Conservation (phyloP, 495 filamentous ascomycete species). For the Podospora appendiculata region DNA sequence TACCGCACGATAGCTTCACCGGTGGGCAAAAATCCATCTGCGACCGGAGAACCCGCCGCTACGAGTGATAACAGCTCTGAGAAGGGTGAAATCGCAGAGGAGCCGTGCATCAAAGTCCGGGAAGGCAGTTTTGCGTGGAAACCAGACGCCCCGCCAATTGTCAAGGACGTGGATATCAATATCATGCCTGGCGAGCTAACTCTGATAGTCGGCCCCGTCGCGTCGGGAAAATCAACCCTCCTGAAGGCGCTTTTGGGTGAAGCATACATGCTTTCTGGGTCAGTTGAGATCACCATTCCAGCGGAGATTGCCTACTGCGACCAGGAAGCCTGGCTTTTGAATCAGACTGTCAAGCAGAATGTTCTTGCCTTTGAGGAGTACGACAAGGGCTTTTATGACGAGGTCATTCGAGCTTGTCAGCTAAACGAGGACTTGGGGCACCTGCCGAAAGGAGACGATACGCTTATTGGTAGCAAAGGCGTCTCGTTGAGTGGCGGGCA, state of each 20-base stretch:
- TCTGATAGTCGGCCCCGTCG: conserved; percentile 39
- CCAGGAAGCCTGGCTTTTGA: conserved; percentile 47
- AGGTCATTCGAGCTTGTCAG: conserved; percentile 53
- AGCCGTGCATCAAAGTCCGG: conserved; percentile 46
- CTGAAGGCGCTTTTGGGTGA: conserved; percentile 45
- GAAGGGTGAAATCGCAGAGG: conserved; percentile 42
- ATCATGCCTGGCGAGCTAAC: conserved; percentile 17
- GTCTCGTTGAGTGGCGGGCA: conserved; percentile 59
- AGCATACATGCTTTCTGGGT: conserved; percentile 24
- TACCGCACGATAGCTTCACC: conserved; percentile 1
- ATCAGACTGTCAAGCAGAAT: conserved; percentile 42
- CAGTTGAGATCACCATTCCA: conserved; percentile 13
- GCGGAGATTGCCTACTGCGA: conserved; percentile 30
- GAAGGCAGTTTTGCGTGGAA: conserved; percentile 52
- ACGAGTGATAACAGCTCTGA: conserved; percentile 1
- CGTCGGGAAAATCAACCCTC: conserved; percentile 43
- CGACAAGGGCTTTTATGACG: conserved; percentile 33
- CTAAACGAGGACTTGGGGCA: conserved; percentile 51
- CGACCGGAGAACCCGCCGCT: background rate
- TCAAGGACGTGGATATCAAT: conserved; percentile 28
- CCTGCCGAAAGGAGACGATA: conserved; percentile 55
- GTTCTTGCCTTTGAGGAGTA: conserved; percentile 41
- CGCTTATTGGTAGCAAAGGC: conserved; percentile 55
- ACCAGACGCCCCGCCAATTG: conserved; percentile 42
- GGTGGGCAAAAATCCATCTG: background rate